Evolutionary conservation across 2,329 filamentous ascomycete species (phyloP), one percentile per base, ranked within the genome.

Genomic region (Aspergillus viridinutans): DNA sequence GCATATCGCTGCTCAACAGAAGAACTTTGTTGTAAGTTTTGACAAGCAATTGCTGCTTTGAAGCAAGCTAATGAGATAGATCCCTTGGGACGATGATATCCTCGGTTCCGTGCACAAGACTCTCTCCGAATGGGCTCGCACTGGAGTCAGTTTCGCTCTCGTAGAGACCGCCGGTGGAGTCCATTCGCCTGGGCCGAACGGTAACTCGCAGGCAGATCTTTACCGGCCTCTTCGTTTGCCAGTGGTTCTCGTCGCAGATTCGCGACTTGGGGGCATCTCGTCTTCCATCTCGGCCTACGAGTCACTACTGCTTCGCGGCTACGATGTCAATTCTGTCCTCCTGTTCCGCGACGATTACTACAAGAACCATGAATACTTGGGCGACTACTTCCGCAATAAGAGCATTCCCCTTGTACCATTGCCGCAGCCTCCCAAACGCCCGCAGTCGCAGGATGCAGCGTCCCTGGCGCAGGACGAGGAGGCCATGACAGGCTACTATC

Each of bases 91-190:
- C 1, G 71, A 79, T 12, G 72, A 77, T 1, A 76, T 88, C 1
- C 68, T 86, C 4, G 66, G 72, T 2, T 73, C 75, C 7, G 77
- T 87, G 32, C 76, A 80, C 50, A 68, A 74, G 38, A 73, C 77
- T 5, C 69, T 80, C 21, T 68, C 72, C 21, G 61, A 62, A 52
- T 71, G 73, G 63, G 68, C 78, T 28, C 63, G 56, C 54, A 67
- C 57, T 49, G 68, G 66, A 52, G 63, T 76, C 49, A 83, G 83
- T n/a, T 84, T 87, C 72, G 75, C 89, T 1, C 81, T 95, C 49
- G 78, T 94, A 49, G 90, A 95, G 70, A 94, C 90, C 1, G 90
- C 90, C 1, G 90, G 90, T 0, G 90, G 90, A 0, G 88, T 93
- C 0, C 85, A 93, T 59, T 93, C 90, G 0, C 90, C 90, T 0